Conservation (phyloP, 2,329 filamentous ascomycete genomes). For the Fusarium anguioides region DNA sequence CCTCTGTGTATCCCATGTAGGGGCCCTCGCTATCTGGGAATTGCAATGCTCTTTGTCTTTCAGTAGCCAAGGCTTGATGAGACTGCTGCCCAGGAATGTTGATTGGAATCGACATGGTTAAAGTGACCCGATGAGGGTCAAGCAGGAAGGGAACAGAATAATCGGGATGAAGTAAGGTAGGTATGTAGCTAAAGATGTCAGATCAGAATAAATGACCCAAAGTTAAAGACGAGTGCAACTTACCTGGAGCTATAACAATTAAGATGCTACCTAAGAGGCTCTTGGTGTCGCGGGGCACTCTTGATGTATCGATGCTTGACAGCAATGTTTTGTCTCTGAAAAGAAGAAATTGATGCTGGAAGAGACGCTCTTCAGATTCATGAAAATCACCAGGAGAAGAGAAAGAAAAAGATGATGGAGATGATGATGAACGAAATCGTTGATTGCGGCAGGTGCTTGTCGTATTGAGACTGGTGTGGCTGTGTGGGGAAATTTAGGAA, state of each 20-base stretch:
- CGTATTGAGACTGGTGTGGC: not conserved
- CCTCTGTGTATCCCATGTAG: slow-evolving; percentile 42
- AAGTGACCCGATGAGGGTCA: not conserved
- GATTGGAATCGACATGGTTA: slow-evolving; percentile 42
- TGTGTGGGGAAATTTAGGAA: slow-evolving; percentile 33
- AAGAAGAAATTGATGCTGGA: not conserved
- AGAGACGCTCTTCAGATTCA: too few relatives aligned
- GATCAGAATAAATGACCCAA: too few relatives aligned
- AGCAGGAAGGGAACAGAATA: too few relatives aligned
- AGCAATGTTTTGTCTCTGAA: not conserved
- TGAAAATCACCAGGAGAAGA: too few relatives aligned
- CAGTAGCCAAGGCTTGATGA: slow-evolving; percentile 3
- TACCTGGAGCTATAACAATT: too few relatives aligned
- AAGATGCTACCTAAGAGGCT: too few relatives aligned
- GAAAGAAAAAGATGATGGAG: not conserved
- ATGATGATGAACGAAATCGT: not conserved
- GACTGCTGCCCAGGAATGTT: slow-evolving; percentile 37
- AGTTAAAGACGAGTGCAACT: too few relatives aligned
- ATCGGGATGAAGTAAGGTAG: too few relatives aligned
- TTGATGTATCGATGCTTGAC: not conserved
- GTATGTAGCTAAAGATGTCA: too few relatives aligned
- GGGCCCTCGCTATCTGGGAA: slow-evolving; percentile 41
- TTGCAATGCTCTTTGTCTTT: slow-evolving; percentile 1
- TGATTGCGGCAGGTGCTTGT: not conserved
- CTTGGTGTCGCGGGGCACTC: too few relatives aligned